Base-by-base conservation (phyloP, 2,329 filamentous ascomycete species). In the Trichoderma sp. region DNA sequence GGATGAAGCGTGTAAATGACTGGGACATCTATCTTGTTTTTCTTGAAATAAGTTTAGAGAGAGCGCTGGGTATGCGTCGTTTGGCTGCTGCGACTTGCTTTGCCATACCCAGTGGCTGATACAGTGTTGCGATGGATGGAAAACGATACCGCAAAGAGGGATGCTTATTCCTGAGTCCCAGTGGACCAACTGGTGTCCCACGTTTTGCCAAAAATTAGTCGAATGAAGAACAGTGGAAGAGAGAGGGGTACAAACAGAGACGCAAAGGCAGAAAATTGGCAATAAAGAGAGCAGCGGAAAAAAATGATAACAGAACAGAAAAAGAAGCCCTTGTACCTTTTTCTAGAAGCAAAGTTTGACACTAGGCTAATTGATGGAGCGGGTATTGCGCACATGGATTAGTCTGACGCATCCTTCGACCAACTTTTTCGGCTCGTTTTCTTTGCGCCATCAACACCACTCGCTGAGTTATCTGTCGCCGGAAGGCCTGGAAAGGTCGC, bases 371-470 rank as follows among this genome's bases (percentile, higher is more conserved):
- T 10, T 49, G 21, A 21, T 13, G 47, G 47, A 49, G 47, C 21
- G 47, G 47, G 47, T 49, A 49, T 49, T 49, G 47, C 43, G 43
- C 47, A 13, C 21, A 49, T 24, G 47, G 47, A 49, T 21, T 63
- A 47, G 60, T 52, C 60, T 63, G 60, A 63, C 40, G 31, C 60
- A 63, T 63, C 60, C 27, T 63, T 29, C 24, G n/a, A 14, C 31
- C 33, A 29, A 43, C 27, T 35, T 56, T 65, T 65, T 8, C 35
- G 35, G 31, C 62, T 52, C 31, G 53, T 24, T 31, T 56, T 16
- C 11, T 16, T 33, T 55, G 33, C 62, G 24, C 52, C 62, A 40
- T 55, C 62, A 65, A 31, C 62, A 57, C 49, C 10, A 55, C 49
- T 4, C 52, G 21, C 56, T 19, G 24, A 5, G 6, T 56, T 27